A percentile compares a stretch with the other conserved stretches of the same genome.
Evolutionary conservation across 345 rosid species (phyloP).

Genomic region (Melaleuca quinquenervia): DNA sequence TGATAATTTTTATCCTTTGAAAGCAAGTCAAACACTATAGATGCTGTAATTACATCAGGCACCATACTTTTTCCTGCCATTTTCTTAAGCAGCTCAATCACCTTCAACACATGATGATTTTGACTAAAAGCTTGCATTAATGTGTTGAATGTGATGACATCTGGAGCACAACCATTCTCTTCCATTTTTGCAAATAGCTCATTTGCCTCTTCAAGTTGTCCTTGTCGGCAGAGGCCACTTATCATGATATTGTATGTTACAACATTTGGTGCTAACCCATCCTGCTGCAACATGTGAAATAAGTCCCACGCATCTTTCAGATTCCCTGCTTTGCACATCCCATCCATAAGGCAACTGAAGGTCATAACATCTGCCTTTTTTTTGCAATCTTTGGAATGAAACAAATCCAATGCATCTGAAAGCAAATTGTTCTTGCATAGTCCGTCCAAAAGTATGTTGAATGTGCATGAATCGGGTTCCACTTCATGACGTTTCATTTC

Average conservation of each 20-base stretch:
- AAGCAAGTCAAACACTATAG: constrained; percentile 11
- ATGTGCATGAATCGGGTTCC: neutral
- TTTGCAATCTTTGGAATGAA: neutral
- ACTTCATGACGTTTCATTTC: constrained; percentile 2
- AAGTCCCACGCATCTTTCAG: constrained; percentile 7
- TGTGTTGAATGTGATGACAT: constrained; percentile 4
- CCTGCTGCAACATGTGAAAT: constrained; percentile 1
- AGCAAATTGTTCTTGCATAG: constrained; percentile 16
- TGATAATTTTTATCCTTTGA: constrained; percentile 11
- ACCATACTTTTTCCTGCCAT: constrained; percentile 20
- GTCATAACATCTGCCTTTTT: neutral
- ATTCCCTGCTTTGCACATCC: constrained; percentile 6
- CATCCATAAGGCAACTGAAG: constrained; percentile 12
- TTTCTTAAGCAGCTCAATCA: constrained; percentile 13
- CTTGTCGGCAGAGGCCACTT: constrained; percentile 8
- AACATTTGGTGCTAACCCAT: constrained; percentile 11
- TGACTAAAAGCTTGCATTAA: constrained; percentile 3
- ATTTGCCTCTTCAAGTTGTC: constrained; percentile 4
- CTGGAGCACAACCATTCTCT: constrained; percentile 13
- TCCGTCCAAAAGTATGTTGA: constrained; percentile 2
- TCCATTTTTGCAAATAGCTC: constrained; percentile 12
- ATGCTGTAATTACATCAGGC: constrained; percentile 7
- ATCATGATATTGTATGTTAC: constrained; percentile 11
- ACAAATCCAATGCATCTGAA: constrained; percentile 8
- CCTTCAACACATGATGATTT: constrained; percentile 1